These are phyloP conservation scores for Holtermanniella nyarrowii DNA, from an alignment of 768 basidiomycete species.

Conservation along the genomic window DNA sequence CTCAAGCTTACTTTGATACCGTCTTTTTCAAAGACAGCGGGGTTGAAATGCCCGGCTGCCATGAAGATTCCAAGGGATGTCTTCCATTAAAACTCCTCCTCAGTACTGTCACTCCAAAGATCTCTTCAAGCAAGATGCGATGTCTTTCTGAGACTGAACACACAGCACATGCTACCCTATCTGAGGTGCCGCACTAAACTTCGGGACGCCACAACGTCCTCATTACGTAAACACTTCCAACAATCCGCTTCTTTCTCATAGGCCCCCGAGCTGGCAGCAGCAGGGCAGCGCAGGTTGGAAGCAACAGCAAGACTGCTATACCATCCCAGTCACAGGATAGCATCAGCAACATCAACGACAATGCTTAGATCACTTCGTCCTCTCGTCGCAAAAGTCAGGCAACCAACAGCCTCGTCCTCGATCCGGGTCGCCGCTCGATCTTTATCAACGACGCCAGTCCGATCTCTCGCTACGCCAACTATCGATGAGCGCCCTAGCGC, in stretches of 20 bases:
- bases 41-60: no score
- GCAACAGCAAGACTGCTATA: background rate
- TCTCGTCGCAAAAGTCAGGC: conserved; percentile 8
- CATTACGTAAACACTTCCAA: background rate
- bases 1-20: background rate
- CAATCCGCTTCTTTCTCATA: background rate
- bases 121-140: background rate
- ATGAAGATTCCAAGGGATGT: background rate
- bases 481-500: conserved; percentile 21
- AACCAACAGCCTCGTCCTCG: conserved; percentile 3
- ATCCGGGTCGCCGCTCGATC: conserved; percentile 9
- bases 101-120: background rate
- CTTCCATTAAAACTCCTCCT: background rate
- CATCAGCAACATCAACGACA: background rate
- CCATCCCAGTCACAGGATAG: background rate
- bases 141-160: background rate
- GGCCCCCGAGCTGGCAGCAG: background rate
- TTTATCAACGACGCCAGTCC: conserved; percentile 15
- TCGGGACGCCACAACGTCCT: background rate
- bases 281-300: background rate
- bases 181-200: background rate
- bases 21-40: no score
- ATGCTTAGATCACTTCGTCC: conserved; percentile 23
- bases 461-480: conserved; percentile 28
- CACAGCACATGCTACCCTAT: no score